Evolutionary conservation across 169 alveolate species (phyloP).

Genomic region (Cryptosporidium xiaoi): DNA sequence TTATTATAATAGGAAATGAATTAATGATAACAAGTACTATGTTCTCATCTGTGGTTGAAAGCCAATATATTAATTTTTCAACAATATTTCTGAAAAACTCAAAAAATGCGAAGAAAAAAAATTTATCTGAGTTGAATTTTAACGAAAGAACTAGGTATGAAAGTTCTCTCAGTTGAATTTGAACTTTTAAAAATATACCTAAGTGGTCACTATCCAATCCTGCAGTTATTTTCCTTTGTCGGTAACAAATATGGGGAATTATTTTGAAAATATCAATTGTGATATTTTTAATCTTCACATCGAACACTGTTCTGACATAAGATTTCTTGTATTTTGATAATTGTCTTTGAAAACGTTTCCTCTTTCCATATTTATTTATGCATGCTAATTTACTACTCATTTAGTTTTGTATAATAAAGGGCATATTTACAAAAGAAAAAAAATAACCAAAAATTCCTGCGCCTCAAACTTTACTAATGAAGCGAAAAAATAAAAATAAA

Average conservation of each 20-base stretch:
- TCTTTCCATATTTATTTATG: too few species aligned
- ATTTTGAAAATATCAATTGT: background rate
- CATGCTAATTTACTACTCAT: too few species aligned
- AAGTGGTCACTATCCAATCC: background rate
- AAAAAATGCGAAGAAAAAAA: background rate
- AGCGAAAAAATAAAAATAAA: background rate
- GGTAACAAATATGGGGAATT: background rate
- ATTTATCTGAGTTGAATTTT: background rate
- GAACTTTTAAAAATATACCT: background rate
- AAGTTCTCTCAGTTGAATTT: background rate
- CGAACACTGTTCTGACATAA: too few species aligned
- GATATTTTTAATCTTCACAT: too few species aligned
- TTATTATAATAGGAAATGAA: constrained; percentile 26
- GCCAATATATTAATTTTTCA: constrained; percentile 24
- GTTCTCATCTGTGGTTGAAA: background rate
- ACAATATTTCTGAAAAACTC: background rate
- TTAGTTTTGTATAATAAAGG: too few species aligned
- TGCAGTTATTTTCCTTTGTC: background rate
- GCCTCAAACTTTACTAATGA: background rate
- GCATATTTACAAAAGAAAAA: too few species aligned
- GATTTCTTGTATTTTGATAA: too few species aligned
- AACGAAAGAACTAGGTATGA: background rate
- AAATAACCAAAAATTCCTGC: too few species aligned
- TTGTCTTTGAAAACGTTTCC: too few species aligned
- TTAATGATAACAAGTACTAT: background rate